phyloP scores from a whole-genome alignment of 2,329 filamentous ascomycete genomes.

The Phialophora tarda region DNA sequence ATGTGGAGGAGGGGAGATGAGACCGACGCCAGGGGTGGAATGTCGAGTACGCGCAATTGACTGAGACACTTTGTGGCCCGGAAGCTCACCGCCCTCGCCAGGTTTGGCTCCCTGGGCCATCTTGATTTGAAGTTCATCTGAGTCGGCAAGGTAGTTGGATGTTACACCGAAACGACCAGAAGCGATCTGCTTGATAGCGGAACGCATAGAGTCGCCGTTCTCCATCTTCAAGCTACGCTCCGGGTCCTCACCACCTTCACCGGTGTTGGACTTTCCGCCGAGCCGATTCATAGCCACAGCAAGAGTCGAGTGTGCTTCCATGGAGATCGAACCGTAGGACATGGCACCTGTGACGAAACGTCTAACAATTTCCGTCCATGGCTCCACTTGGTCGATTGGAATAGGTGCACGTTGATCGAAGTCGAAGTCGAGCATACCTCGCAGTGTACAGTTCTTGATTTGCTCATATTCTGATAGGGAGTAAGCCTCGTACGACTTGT shows the following conservation, averaged over 20 bases:
- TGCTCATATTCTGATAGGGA: constrained; percentile 91
- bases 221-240: constrained; percentile 85
- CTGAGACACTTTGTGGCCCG: constrained; percentile 93
- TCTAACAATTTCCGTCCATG: constrained; percentile 96
- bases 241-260: constrained; percentile 94
- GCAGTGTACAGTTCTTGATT: constrained; percentile 94
- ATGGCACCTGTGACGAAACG: constrained; percentile 97
- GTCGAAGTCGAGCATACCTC: constrained; percentile 93
- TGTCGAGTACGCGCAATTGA: constrained; percentile 93
- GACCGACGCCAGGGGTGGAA: constrained; percentile 92
- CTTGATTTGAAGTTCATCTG: constrained; percentile 97
- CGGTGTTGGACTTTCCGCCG: constrained; percentile 96
- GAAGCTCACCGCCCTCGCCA: constrained; percentile 94
- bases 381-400: constrained; percentile 94
- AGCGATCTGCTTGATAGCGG: constrained; percentile 96
- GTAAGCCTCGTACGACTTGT: constrained; percentile 98
- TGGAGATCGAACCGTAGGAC: constrained; percentile 98
- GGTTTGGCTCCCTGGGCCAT: constrained; percentile 99
- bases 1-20: constrained; percentile 94
- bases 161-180: constrained; percentile 96
- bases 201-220: constrained; percentile 95
- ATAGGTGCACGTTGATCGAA: constrained; percentile 85
- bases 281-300: constrained; percentile 97
- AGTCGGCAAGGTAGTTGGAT: constrained; percentile 90
- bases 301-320: constrained; percentile 96